These are phyloP conservation scores for Diaporthe sp. DNA, from an alignment of 2,329 filamentous ascomycete species.

Conservation along the genomic window DNA sequence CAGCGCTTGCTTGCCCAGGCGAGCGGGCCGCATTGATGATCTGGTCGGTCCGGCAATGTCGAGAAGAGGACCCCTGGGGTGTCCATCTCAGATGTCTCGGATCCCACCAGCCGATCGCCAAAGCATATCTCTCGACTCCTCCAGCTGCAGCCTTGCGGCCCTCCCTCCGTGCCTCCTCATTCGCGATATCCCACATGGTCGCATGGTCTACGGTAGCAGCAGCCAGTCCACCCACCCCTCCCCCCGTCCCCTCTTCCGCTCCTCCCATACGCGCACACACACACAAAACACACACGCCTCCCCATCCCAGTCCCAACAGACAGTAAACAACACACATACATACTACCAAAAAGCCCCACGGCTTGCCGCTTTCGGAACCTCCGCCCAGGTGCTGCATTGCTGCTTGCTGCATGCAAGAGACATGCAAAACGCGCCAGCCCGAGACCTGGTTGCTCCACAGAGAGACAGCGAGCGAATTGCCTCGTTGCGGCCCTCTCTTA, in stretches of 20 bases:
- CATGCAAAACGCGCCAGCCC: slow-evolving; percentile 14
- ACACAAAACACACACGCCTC: not conserved
- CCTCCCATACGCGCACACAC: not conserved
- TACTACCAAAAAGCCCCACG: not conserved
- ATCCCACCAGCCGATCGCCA: slow-evolving; percentile 31
- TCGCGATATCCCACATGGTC: slow-evolving; percentile 21
- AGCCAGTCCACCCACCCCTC: not conserved
- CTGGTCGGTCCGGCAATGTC: slow-evolving; percentile 5
- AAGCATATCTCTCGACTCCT: slow-evolving; percentile 12
- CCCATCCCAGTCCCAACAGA: not conserved
- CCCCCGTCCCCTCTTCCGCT: not conserved
- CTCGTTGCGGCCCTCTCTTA: not conserved
- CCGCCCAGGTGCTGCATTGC: not conserved
- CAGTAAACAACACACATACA: not conserved
- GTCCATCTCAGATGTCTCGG: slow-evolving; percentile 10
- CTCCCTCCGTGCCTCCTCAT: not conserved
- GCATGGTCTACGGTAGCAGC: slow-evolving; percentile 22
- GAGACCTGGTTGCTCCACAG: slow-evolving; percentile 23
- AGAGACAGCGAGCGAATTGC: not conserved
- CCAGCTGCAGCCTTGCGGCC: slow-evolving; percentile 30
- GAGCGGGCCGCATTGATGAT: slow-evolving; percentile 5
- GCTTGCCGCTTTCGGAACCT: slow-evolving; percentile 17
- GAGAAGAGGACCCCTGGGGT: not conserved
- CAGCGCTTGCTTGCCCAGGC: not conserved
- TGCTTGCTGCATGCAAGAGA: not conserved